Evolutionary conservation across 257 asterid species (phyloP), one percentile per base, ranked within the genome.

Genomic region (Ballota nigra): DNA sequence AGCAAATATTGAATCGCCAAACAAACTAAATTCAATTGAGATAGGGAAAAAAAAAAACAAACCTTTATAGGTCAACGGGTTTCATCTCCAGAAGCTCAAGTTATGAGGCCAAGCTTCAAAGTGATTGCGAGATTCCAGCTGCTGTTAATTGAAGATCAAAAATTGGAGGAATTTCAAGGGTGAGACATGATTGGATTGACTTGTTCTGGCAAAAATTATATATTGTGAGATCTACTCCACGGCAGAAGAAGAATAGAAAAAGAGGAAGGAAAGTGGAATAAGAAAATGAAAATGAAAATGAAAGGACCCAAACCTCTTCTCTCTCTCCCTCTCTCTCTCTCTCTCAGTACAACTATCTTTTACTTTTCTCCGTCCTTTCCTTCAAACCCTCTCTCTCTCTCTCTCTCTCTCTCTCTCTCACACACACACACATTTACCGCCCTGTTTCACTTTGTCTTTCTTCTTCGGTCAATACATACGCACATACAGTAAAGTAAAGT

Each of bases 201-300:
- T 51, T 26, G 53, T 62, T 72, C 69, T 24, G 52, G 68, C 59
- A 28, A 41, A 45, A 68, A 59, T 49, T 36, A 58, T 5, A 55
- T 0, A 40, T 29, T 49, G 61, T 36, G 79, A 80, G 87, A 83
- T 83, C 83, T 72, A 56, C 72, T 83, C 83, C 69, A 56, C 72
- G 52, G 75, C 69, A 23, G 34, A 41, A 60, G 73, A n/a, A n/a
- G n/a, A 72, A 55, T 26, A 28, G 47, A 10, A 58, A 36, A 45
- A 26, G 13, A 15, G 10, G 26, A 19, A 55, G 29, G 6, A 34
- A 53, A 23, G 60, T 10, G 71, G 61, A 69, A 75, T 33, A 31
- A 61, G 47, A 69, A 66, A 66, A 29, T 34, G 69, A 66, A 75
- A 75, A 40, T 36, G 47, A 20, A 75, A 75, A 43, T 38, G 49